phyloP scores from a whole-genome alignment of 2,329 filamentous ascomycete genomes.

The Teratosphaeria viscida region DNA sequence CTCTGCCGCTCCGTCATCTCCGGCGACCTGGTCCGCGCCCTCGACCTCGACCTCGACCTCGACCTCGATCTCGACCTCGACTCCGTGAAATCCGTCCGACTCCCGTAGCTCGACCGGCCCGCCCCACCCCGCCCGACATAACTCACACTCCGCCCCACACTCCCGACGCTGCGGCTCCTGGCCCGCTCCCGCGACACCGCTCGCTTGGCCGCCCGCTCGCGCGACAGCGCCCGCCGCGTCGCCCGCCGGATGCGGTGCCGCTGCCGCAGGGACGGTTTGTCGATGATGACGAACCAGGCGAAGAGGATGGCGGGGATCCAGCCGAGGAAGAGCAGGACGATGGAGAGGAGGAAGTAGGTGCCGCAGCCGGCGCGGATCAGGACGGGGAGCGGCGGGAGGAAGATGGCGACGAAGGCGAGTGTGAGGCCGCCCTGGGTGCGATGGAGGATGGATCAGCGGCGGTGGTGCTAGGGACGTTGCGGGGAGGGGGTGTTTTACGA shows the following conservation, averaged over 20 bases:
- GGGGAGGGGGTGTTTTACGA: background rate
- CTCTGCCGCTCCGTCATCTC: background rate
- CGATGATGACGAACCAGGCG: conserved; percentile 53
- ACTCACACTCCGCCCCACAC: background rate
- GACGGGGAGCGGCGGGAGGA: conserved; percentile 80
- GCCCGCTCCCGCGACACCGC: background rate
- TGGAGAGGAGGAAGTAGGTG: conserved; percentile 78
- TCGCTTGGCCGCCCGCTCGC: background rate
- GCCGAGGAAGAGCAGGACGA: conserved; percentile 67
- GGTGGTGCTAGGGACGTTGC: background rate
- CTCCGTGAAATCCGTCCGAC: background rate
- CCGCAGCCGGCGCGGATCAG: conserved; percentile 83
- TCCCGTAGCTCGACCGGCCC: background rate
- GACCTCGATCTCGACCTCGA: background rate
- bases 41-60: background rate
- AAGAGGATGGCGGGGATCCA: conserved; percentile 59
- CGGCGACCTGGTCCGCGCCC: background rate
- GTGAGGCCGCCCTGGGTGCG: conserved; percentile 4
- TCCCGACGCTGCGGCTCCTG: background rate
- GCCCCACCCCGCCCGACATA: background rate
- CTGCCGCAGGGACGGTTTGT: conserved; percentile 1
- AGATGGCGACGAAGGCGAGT: conserved; percentile 58
- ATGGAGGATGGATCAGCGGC: background rate
- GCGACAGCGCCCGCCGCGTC: background rate
- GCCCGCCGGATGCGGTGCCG: background rate